These are phyloP conservation scores for Lentinula sp. DNA, from an alignment of 768 basidiomycete genomes.

Conservation along the genomic window DNA sequence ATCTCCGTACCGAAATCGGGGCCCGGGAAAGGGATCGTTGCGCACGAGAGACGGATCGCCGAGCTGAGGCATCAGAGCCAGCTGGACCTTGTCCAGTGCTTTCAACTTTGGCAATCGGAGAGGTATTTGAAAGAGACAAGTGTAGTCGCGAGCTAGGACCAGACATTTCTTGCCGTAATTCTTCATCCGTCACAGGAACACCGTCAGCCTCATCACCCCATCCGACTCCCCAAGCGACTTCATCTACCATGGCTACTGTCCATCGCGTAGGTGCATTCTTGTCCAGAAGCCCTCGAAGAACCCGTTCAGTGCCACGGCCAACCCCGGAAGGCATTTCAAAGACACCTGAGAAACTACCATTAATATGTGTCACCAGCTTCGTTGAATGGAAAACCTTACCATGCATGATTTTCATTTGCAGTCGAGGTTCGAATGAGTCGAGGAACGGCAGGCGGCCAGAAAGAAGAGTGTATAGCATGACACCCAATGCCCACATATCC, in stretches of 20 bases:
- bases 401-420: conserved; percentile 87
- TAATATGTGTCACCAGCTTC: not conserved
- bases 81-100: conserved; percentile 22
- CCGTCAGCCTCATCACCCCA: conserved; percentile 53
- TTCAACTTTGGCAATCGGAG: conserved; percentile 16
- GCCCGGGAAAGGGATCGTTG: conserved; percentile 47
- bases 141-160: conserved; percentile 20
- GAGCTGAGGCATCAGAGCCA: conserved; percentile 28
- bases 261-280: conserved; percentile 57
- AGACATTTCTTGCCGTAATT: conserved; percentile 13
- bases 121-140: conserved; percentile 10
- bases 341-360: conserved; percentile 36
- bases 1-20: conserved; percentile 28
- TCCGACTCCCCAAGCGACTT: conserved; percentile 76
- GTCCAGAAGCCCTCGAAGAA: conserved; percentile 79
- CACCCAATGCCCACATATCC: conserved; percentile 95
- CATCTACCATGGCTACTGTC: conserved; percentile 77
- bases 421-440: conserved; percentile 86
- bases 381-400: conserved; percentile 35
- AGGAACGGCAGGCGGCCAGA: conserved; percentile 81
- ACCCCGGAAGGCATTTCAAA: conserved; percentile 54
- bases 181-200: conserved; percentile 14
- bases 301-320: conserved; percentile 56
- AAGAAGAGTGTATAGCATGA: conserved; percentile 81
- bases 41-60: conserved; percentile 33